Percentiles rank a stretch among this genome's conserved stretches.
Evolutionary conservation across 2,329 filamentous ascomycete genomes (phyloP).

Genomic region (Geosmithia putterillii): DNA sequence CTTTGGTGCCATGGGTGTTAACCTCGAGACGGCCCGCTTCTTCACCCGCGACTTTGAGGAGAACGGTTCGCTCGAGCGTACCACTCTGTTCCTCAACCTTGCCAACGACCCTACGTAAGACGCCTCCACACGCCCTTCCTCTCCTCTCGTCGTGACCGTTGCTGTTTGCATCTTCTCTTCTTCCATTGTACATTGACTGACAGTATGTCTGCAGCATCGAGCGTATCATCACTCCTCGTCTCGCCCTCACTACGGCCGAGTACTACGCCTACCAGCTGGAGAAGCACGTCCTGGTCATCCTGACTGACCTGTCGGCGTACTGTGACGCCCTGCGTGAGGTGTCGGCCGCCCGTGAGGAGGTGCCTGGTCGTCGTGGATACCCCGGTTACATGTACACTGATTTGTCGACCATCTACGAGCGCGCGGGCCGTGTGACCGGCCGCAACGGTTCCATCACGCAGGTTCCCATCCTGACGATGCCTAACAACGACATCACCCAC

Average conservation of each 20-base stretch:
- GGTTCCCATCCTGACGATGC: conserved; percentile 98
- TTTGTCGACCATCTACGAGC: conserved; percentile 99
- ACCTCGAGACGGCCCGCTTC: conserved; percentile 96
- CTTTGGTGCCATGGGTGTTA: conserved; percentile 99
- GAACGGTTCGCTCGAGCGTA: conserved; percentile 96
- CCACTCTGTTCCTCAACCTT: conserved; percentile 96
- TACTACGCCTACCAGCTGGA: conserved; percentile 99
- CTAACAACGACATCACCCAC: conserved; percentile 99
- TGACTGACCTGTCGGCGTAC: conserved; percentile 95
- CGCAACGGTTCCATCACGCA: conserved; percentile 98
- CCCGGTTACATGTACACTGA: conserved; percentile 99
- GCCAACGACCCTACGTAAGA: conserved; percentile 95
- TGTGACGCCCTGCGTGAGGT: conserved; percentile 98
- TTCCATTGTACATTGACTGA: not conserved
- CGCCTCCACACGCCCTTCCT: conserved; percentile 1
- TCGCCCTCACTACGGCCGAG: conserved; percentile 94
- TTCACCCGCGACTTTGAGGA: conserved; percentile 98
- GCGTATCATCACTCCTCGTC: conserved; percentile 98
- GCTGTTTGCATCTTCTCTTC: too few relatives aligned
- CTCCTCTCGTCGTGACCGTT: too few relatives aligned
- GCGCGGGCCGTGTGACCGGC: conserved; percentile 91
- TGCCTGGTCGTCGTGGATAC: conserved; percentile 97
- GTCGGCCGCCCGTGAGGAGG: conserved; percentile 94
- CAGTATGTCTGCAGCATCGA: conserved; percentile 74
- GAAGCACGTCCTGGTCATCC: conserved; percentile 98